Evolutionary conservation across 2,329 filamentous ascomycete genomes (phyloP).

Genomic region (Ascochyta lentis): DNA sequence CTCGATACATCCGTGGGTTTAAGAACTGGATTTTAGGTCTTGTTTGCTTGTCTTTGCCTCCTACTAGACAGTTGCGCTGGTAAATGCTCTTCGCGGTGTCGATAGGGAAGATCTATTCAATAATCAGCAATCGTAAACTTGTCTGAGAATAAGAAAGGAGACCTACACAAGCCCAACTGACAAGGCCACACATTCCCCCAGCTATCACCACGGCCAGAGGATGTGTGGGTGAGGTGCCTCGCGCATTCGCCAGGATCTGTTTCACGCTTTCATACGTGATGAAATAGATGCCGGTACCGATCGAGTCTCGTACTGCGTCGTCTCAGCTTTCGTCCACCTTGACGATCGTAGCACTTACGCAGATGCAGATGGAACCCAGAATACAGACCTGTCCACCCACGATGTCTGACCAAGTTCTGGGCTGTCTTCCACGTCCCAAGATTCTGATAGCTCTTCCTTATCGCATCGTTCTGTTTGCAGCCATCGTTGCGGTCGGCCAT

Average conservation of each 20-base stretch:
- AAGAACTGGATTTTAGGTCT: slow-evolving; percentile 79
- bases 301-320: slow-evolving; percentile 75
- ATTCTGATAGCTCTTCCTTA: slow-evolving; percentile 70
- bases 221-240: slow-evolving; percentile 75
- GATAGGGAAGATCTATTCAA: slow-evolving; percentile 63
- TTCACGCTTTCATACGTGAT: slow-evolving; percentile 89
- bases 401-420: slow-evolving; percentile 76
- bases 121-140: slow-evolving; percentile 9
- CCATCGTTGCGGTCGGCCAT: slow-evolving; percentile 68
- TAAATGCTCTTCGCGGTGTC: slow-evolving; percentile 87
- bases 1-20: slow-evolving; percentile 79
- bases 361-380: slow-evolving; percentile 81
- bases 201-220: slow-evolving; percentile 79
- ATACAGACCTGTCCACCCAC: slow-evolving; percentile 76
- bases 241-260: slow-evolving; percentile 77
- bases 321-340: slow-evolving; percentile 19
- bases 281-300: slow-evolving; percentile 86
- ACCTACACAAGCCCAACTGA: slow-evolving; percentile 81
- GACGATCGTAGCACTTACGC: slow-evolving; percentile 58
- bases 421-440: slow-evolving; percentile 80
- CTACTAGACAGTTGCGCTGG: slow-evolving; percentile 78
- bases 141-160: neutral
- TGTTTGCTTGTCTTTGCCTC: slow-evolving; percentile 63
- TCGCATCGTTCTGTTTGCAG: slow-evolving; percentile 43
- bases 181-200: slow-evolving; percentile 80